Base-by-base conservation (phyloP, 2,329 filamentous ascomycete species). In the Cryphonectria parasitica region DNA sequence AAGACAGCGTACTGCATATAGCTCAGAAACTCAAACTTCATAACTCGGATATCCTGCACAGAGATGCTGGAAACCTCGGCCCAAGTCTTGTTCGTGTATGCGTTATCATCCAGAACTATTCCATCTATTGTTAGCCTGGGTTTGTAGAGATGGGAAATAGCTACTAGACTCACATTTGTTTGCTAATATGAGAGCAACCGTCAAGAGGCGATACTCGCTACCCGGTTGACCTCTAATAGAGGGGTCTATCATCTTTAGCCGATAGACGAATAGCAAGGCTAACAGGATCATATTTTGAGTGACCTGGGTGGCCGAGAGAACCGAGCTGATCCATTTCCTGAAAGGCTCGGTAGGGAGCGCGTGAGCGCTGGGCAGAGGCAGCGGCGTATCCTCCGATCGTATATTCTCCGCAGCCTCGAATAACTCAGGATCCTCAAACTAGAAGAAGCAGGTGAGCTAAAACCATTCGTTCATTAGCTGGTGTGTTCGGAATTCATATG, bases 21-120 rank as follows among this genome's bases (percentile, higher is more conserved):
- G 85, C 95, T 98, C 73, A 98, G 85, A 77, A 99, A 99, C 80
- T 99, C 96, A n/a, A 98, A 95, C 80, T 99, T 96, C 96, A 99
- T 99, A 60, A 98, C 92, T 79, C 98, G 96, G 67, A 99, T 97
- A 81, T 99, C 96, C 72, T 92, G 90, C 17, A 98, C 95, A 1
- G 93, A 90, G 72, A 99, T 97, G 61, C 93, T 92, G 0, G 96
- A 98, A 15, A 99, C 96, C 77, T 99, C 96, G 2, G 95, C 96
- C 96, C 96, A 99, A 0, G 96, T 98, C 85, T 98, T 98, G 84
- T 99, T 99, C 52, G 96, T 98, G 82, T 99, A 99, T n/a, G n/a
- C n/a, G n/a, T n/a, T n/a, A 80, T 99, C 96, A 78, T 99, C 96
- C 76, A 99, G 84, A 79, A 98, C 91, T 93, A 60, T 75, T 77